Conservation (phyloP, 257 asterid species). For the Eucommia ulmoides region DNA sequence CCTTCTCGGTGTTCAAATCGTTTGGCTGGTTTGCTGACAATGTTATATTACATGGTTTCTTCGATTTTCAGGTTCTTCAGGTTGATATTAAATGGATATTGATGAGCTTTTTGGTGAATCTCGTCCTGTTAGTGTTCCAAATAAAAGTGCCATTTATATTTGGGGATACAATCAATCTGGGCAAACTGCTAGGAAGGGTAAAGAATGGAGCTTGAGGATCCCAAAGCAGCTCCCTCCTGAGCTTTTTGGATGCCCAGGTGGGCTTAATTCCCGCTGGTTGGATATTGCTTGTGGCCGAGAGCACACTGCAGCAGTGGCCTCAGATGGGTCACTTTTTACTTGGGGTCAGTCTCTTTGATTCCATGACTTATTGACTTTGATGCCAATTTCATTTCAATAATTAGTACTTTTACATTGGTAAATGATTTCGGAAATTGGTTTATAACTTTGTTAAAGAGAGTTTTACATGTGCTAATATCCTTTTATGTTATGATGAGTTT, state of each 20-base stretch:
- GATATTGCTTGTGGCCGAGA: conserved; percentile 91
- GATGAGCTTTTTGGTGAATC: conserved; percentile 71
- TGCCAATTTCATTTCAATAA: too few species aligned
- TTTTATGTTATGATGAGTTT: too few species aligned
- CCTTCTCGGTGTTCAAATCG: too few species aligned
- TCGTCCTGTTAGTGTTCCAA: conserved; percentile 32
- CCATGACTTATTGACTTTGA: too few species aligned
- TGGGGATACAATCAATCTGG: conserved; percentile 97
- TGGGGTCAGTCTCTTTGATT: conserved; percentile 68
- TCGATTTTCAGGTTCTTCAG: too few species aligned
- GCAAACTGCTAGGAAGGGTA: conserved; percentile 66
- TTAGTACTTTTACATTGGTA: too few species aligned
- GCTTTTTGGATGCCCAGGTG: conserved; percentile 72
- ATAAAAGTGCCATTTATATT: conserved; percentile 71
- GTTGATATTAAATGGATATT: conserved; percentile 71
- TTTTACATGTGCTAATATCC: too few species aligned
- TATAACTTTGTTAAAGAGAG: too few species aligned
- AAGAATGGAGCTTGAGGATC: conserved; percentile 50
- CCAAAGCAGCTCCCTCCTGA: conserved; percentile 81
- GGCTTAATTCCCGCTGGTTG: conserved; percentile 64
- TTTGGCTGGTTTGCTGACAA: too few species aligned
- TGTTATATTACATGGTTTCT: too few species aligned
- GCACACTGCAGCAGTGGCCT: conserved; percentile 85
- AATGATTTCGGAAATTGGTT: too few species aligned
- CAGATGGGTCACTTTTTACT: conserved; percentile 85